phyloP scores from a whole-genome alignment of 768 basidiomycete species.

The Hortiboletus flavorubellus region DNA sequence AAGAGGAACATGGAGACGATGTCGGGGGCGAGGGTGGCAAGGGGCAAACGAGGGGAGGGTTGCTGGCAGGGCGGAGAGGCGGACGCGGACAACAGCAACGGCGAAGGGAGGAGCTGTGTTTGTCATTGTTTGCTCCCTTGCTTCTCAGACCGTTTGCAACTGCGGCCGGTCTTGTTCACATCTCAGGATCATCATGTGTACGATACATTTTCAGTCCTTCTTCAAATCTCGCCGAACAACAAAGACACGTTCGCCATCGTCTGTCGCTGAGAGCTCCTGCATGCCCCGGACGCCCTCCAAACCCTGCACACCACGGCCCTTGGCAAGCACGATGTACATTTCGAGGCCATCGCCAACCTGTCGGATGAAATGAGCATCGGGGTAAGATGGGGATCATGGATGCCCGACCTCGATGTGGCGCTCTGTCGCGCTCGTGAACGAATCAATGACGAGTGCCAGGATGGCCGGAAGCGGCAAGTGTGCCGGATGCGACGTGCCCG shows the following conservation, averaged over 20 bases:
- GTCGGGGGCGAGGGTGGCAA: background rate
- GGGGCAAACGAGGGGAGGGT: constrained; percentile 1
- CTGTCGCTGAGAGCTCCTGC: constrained; percentile 59
- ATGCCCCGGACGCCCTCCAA: constrained; percentile 59
- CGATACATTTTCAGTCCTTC: constrained; percentile 55
- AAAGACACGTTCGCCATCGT: constrained; percentile 73
- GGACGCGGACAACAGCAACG: constrained; percentile 32
- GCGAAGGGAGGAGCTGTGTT: constrained; percentile 23
- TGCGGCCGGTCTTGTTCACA: too few species aligned
- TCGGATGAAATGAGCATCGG: constrained; percentile 3
- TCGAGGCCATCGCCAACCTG: constrained; percentile 96
- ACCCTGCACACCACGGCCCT: constrained; percentile 57
- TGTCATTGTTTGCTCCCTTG: constrained; percentile 22
- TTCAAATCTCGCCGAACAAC: constrained; percentile 76
- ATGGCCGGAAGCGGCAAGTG: constrained; percentile 82
- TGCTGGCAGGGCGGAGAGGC: constrained; percentile 9
- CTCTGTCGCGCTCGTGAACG: constrained; percentile 96
- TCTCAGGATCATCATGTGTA: background rate
- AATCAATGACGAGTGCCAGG: constrained; percentile 86
- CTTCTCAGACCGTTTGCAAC: constrained; percentile 1
- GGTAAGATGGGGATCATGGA: constrained; percentile 2
- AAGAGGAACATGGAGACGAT: constrained; percentile 13
- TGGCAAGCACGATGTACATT: constrained; percentile 81
- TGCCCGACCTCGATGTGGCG: constrained; percentile 88
- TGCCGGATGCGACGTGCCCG: constrained; percentile 68